Evolutionary conservation across 192 early-diverging fungal genomes (phyloP).

Genomic region (Oehlia diaphana): DNA sequence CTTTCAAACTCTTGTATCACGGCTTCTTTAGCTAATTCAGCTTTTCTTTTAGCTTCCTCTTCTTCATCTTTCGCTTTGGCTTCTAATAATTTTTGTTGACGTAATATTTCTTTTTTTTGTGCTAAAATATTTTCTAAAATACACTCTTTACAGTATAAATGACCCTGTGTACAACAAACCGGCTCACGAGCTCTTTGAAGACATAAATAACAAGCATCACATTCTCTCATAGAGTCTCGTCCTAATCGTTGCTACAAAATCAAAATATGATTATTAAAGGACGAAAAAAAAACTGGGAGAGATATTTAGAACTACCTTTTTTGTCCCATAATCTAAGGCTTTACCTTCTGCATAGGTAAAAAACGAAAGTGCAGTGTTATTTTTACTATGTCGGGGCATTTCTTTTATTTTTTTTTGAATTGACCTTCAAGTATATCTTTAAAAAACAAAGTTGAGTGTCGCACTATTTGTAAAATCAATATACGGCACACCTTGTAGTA

Average conservation of each 20-base stretch:
- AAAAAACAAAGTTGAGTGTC: too few species aligned
- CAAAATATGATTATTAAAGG: not conserved
- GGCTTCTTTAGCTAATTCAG: constrained; percentile 51
- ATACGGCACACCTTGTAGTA: too few species aligned
- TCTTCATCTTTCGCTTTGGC: constrained; percentile 48
- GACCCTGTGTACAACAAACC: constrained; percentile 70
- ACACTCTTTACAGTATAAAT: constrained; percentile 90
- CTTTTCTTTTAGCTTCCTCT: constrained; percentile 43
- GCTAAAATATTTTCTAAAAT: constrained; percentile 78
- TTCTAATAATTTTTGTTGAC: constrained; percentile 50
- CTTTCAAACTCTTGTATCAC: constrained; percentile 62
- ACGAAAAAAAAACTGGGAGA: not conserved
- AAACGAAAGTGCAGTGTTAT: constrained; percentile 86
- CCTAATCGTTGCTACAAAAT: constrained; percentile 71
- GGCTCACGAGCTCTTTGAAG: constrained; percentile 74
- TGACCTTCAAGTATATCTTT: too few species aligned
- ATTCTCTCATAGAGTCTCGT: constrained; percentile 77
- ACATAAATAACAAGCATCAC: constrained; percentile 88
- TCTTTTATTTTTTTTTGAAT: not conserved
- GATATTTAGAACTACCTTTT: constrained; percentile 48
- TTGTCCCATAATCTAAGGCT: constrained; percentile 88
- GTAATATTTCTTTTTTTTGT: constrained; percentile 79
- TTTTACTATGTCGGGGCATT: constrained; percentile 90
- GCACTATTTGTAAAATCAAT: too few species aligned
- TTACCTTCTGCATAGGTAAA: constrained; percentile 91